These are phyloP conservation scores for Dissophora globulifera DNA, from an alignment of 192 early-diverging fungal genomes.

Conservation along the genomic window DNA sequence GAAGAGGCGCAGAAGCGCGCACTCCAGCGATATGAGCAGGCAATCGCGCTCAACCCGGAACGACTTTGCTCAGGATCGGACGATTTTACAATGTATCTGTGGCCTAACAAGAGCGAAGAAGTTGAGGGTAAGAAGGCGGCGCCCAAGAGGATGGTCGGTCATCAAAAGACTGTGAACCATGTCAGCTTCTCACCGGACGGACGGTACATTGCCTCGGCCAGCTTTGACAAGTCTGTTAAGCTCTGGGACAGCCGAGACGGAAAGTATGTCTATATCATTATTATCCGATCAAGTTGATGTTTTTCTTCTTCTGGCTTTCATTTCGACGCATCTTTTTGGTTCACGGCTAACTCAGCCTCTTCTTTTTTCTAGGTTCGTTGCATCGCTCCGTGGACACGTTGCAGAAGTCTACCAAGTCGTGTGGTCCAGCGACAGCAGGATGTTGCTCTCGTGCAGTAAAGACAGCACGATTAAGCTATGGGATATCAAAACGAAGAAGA, in stretches of 20 bases:
- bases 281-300: too few species aligned
- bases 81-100: conserved; percentile 98
- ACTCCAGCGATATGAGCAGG: conserved; percentile 78
- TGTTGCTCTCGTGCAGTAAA: conserved; percentile 89
- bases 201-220: conserved; percentile 86
- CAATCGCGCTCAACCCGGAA: conserved; percentile 75
- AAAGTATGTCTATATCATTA: conserved; percentile 54
- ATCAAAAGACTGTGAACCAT: conserved; percentile 96
- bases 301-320: too few species aligned
- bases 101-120: conserved; percentile 71
- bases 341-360: too few species aligned
- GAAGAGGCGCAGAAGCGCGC: conserved; percentile 82
- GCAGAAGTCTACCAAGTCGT: conserved; percentile 96
- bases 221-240: conserved; percentile 98
- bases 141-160: conserved; percentile 85
- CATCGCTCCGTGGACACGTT: conserved; percentile 94
- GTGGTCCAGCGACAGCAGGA: conserved; percentile 93
- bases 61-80: conserved; percentile 93
- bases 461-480: conserved; percentile 95
- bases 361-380: conserved; percentile 69
- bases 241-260: conserved; percentile 94
- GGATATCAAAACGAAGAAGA: conserved; percentile 90
- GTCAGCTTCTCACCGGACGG: conserved; percentile 95
- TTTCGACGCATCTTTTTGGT: too few species aligned
- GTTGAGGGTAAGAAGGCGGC: conserved; percentile 78